phyloP scores from a whole-genome alignment of 2,329 filamentous ascomycete genomes.

The Seiridium cupressi region DNA sequence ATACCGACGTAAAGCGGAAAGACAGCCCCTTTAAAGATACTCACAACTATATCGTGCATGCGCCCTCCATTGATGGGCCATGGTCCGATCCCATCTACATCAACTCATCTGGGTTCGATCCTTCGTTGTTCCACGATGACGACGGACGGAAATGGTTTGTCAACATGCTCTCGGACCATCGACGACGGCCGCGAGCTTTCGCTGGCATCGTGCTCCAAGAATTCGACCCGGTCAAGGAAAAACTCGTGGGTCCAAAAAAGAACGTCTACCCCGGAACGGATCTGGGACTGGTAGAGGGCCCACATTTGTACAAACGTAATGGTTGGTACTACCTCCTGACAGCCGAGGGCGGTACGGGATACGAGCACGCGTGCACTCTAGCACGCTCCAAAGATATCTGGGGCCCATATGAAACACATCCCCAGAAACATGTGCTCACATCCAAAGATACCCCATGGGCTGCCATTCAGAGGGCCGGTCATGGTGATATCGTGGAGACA shows the following conservation, averaged over 20 bases:
- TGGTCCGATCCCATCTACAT: slow-evolving; percentile 61
- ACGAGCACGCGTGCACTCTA: slow-evolving; percentile 60
- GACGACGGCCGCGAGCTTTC: slow-evolving; percentile 46
- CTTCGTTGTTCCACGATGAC: slow-evolving; percentile 57
- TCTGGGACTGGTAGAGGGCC: slow-evolving; percentile 52
- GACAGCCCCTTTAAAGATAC: slow-evolving; percentile 65
- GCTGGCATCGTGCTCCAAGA: slow-evolving; percentile 59
- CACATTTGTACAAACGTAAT: slow-evolving; percentile 57
- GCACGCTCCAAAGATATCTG: slow-evolving; percentile 49
- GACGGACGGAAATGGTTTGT: slow-evolving; percentile 55
- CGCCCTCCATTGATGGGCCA: slow-evolving; percentile 51
- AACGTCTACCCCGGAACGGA: slow-evolving; percentile 56
- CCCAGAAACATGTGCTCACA: slow-evolving; percentile 55
- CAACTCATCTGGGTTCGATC: slow-evolving; percentile 64
- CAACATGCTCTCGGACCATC: slow-evolving; percentile 57
- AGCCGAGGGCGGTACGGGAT: slow-evolving; percentile 60
- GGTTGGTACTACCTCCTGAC: slow-evolving; percentile 60
- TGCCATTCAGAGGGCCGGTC: slow-evolving; percentile 51
- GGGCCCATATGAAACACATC: slow-evolving; percentile 62
- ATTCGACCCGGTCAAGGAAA: slow-evolving; percentile 46
- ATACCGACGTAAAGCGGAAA: slow-evolving; percentile 66
- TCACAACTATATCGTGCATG: slow-evolving; percentile 61
- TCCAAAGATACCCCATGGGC: slow-evolving; percentile 48
- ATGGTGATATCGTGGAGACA: slow-evolving; percentile 54
- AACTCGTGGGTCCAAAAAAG: slow-evolving; percentile 53